These are phyloP conservation scores for Septoria petroselini DNA, from an alignment of 2,329 filamentous ascomycete species.

Conservation along the genomic window DNA sequence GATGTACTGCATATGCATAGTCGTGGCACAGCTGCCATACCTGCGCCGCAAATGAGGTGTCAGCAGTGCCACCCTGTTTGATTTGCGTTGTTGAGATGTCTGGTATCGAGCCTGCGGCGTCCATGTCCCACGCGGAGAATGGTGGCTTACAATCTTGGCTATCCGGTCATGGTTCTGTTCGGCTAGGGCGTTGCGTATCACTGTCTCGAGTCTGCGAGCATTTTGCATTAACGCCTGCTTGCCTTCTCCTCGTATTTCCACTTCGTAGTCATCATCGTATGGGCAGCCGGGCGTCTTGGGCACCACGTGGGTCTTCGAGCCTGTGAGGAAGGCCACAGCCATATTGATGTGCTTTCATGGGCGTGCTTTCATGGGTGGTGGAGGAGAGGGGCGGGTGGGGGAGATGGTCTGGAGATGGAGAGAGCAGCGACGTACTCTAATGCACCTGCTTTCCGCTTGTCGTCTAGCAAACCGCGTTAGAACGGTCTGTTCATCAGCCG, in stretches of 20 bases:
- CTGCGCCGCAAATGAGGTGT: too few species aligned
- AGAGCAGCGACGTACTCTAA: constrained; percentile 68
- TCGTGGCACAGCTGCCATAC: constrained; percentile 94
- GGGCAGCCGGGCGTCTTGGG: constrained; percentile 15
- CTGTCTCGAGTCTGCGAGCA: constrained; percentile 70
- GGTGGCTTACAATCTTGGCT: constrained; percentile 61
- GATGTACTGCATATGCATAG: constrained; percentile 94
- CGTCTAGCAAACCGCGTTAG: constrained; percentile 49
- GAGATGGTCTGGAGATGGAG: constrained; percentile 6
- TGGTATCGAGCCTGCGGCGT: background rate
- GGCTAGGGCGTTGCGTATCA: constrained; percentile 79
- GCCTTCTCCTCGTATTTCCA: constrained; percentile 16
- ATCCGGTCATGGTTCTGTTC: constrained; percentile 76
- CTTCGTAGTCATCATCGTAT: constrained; percentile 21
- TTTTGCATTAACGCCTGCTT: constrained; percentile 22
- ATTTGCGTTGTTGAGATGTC: too few species aligned
- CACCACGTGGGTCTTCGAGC: background rate
- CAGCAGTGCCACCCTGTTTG: too few species aligned
- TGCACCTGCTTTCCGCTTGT: constrained; percentile 93
- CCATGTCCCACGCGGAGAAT: background rate
- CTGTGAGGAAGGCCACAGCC: constrained; percentile 13
- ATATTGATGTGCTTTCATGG: background rate
- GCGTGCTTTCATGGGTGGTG: background rate
- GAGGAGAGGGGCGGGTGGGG: background rate
- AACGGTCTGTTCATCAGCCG: background rate